Evolutionary conservation across 2,329 filamentous ascomycete genomes (phyloP).

Genomic region (Calonectria crousiana): DNA sequence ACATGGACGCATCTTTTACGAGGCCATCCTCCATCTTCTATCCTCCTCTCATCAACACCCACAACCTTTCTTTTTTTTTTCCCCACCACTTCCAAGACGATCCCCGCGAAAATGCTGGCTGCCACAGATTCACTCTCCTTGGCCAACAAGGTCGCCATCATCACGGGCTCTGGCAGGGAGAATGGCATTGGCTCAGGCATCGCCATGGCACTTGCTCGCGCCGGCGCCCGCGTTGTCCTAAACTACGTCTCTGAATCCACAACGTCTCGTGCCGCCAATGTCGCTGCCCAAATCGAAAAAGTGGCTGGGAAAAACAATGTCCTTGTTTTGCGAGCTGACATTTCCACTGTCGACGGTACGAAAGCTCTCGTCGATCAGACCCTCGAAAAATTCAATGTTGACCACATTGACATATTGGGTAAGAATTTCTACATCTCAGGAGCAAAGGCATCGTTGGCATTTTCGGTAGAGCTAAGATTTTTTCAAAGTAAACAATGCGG

Average conservation of each 20-base stretch:
- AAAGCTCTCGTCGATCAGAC: not conserved
- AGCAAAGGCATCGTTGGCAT: not conserved
- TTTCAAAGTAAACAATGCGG: slow-evolving; percentile 10
- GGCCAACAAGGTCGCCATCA: not conserved
- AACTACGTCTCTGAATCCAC: slow-evolving; percentile 16
- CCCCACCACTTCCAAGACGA: not conserved
- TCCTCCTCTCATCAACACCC: not conserved
- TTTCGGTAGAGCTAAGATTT: not conserved
- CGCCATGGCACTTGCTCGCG: not conserved
- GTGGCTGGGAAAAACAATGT: not conserved
- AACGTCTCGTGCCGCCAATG: not conserved
- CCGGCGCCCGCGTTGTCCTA: not conserved
- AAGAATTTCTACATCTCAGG: not conserved
- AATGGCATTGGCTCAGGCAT: slow-evolving; percentile 18
- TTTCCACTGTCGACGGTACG: not conserved
- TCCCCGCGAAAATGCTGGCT: not conserved
- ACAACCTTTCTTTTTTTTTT: not conserved
- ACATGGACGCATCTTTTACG: not conserved
- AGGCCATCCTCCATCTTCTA: not conserved
- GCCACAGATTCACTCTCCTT: slow-evolving; percentile 3
- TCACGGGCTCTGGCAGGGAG: slow-evolving; percentile 17
- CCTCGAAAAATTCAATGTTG: not conserved
- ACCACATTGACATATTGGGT: slow-evolving; percentile 11
- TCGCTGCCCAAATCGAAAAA: not conserved
- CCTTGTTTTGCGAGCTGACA: not conserved